Evolutionary conservation across 2,329 filamentous ascomycete species (phyloP).

Genomic region (Tolypocladium pustulatum): DNA sequence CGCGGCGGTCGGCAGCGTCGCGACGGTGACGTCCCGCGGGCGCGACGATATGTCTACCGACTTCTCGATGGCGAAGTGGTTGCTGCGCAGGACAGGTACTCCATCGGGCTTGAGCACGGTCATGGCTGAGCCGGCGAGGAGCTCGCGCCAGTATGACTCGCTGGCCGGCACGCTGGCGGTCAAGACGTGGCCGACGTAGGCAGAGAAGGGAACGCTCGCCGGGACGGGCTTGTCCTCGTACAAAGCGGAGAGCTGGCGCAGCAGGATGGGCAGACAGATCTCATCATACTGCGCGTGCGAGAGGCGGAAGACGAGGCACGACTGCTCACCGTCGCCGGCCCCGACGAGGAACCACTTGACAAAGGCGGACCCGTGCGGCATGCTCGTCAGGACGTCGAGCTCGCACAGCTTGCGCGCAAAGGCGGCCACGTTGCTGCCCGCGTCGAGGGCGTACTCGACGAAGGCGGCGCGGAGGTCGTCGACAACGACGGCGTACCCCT

Average conservation of each 20-base stretch:
- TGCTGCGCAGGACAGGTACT: constrained; percentile 21
- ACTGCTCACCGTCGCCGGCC: constrained; percentile 14
- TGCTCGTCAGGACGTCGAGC: constrained; percentile 42
- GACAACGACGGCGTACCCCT: constrained; percentile 47
- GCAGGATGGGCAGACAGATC: constrained; percentile 52
- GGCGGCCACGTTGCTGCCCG: constrained; percentile 25
- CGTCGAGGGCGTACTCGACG: constrained; percentile 39
- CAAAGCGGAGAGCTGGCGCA: constrained; percentile 47
- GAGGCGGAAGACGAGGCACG: constrained; percentile 47
- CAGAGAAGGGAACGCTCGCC: constrained; percentile 30
- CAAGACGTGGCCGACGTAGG: constrained; percentile 33
- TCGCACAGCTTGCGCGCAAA: constrained; percentile 45
- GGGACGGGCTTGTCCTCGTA: constrained; percentile 17
- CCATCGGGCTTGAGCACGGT: constrained; percentile 26
- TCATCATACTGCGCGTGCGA: constrained; percentile 63
- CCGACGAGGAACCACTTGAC: constrained; percentile 47
- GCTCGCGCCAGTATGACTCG: constrained; percentile 49
- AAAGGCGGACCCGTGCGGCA: constrained; percentile 49
- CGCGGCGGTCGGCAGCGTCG: constrained; percentile 55
- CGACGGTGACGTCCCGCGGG: constrained; percentile 46
- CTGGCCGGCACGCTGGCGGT: constrained; percentile 33
- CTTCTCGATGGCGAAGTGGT: constrained; percentile 30
- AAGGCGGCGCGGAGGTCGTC: constrained; percentile 40
- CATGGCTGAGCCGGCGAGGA: constrained; percentile 46
- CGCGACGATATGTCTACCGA: constrained; percentile 35